Conservation (phyloP, 176 grass and related monocot species). For the Oryza meyeriana region DNA sequence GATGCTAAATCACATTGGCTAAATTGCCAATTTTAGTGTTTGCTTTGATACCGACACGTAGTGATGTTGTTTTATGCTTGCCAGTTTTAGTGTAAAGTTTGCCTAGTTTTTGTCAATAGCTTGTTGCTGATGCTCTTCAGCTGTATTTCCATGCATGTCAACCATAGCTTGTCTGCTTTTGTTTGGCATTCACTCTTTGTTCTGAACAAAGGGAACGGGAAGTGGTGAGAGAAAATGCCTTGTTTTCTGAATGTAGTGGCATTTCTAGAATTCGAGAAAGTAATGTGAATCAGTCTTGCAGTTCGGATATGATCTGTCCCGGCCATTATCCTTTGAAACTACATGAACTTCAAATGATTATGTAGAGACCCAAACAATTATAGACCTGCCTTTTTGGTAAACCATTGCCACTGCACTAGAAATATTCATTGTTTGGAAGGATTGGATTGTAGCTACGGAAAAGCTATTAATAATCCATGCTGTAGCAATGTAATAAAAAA, state of each 20-base stretch:
- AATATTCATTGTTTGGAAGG: too few species aligned
- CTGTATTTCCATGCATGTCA: background rate
- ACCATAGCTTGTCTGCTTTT: background rate
- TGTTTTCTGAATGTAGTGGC: background rate
- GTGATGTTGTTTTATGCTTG: background rate
- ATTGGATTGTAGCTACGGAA: too few species aligned
- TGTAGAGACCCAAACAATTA: background rate
- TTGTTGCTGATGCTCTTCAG: background rate
- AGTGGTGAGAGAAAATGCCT: background rate
- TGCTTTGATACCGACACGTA: background rate
- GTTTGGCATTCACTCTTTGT: background rate
- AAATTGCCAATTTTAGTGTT: background rate
- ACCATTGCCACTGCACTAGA: too few species aligned
- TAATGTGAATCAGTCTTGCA: background rate
- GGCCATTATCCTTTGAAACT: background rate
- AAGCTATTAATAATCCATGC: too few species aligned
- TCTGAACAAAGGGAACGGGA: background rate
- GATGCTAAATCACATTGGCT: background rate
- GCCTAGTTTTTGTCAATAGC: background rate
- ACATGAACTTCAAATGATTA: background rate
- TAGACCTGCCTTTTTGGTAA: too few species aligned
- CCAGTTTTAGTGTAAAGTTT: too few species aligned
- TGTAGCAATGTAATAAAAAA: too few species aligned
- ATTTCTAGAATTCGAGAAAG: background rate
- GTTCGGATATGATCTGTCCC: background rate